phyloP scores from a whole-genome alignment of 805 yeast species.

The Ogataea dorogensis region DNA sequence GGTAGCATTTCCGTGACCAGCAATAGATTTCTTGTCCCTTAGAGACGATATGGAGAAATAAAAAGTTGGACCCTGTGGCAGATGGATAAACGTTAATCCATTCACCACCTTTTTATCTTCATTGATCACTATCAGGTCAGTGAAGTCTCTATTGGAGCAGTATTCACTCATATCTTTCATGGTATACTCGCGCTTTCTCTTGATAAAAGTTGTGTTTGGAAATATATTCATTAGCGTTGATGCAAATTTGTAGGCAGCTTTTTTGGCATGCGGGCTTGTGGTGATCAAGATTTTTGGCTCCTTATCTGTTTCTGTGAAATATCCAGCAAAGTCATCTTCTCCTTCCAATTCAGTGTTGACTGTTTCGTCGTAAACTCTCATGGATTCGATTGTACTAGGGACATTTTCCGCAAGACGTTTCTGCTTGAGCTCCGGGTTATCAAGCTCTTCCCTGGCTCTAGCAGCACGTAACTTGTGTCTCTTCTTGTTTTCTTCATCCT shows the following conservation, averaged over 20 bases:
- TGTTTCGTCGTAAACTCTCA: constrained; percentile 86
- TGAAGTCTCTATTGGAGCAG: constrained; percentile 79
- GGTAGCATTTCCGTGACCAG: constrained; percentile 90
- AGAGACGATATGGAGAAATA: constrained; percentile 83
- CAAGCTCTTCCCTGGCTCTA: constrained; percentile 83
- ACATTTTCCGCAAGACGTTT: constrained; percentile 76
- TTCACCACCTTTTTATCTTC: constrained; percentile 92
- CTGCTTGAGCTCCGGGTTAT: constrained; percentile 76
- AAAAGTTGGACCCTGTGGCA: constrained; percentile 94
- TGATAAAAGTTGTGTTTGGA: constrained; percentile 83
- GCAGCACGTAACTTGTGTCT: constrained; percentile 76
- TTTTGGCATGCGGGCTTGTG: constrained; percentile 82
- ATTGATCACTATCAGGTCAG: constrained; percentile 84
- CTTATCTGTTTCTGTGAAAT: constrained; percentile 46
- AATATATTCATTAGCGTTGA: constrained; percentile 79
- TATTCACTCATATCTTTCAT: constrained; percentile 85
- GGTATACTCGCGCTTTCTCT: constrained; percentile 78
- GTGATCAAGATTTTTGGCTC: constrained; percentile 89
- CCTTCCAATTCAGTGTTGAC: constrained; percentile 57
- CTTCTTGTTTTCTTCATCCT: constrained; percentile 70
- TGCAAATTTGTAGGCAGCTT: constrained; percentile 86
- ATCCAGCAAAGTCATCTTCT: constrained; percentile 61
- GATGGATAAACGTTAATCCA: constrained; percentile 88
- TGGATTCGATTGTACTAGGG: constrained; percentile 79
- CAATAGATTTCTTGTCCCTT: constrained; percentile 68